Evolutionary conservation across 140 eudicot genomes (phyloP), one percentile per base, ranked within the genome.

Genomic region (Cichorium intybus): DNA sequence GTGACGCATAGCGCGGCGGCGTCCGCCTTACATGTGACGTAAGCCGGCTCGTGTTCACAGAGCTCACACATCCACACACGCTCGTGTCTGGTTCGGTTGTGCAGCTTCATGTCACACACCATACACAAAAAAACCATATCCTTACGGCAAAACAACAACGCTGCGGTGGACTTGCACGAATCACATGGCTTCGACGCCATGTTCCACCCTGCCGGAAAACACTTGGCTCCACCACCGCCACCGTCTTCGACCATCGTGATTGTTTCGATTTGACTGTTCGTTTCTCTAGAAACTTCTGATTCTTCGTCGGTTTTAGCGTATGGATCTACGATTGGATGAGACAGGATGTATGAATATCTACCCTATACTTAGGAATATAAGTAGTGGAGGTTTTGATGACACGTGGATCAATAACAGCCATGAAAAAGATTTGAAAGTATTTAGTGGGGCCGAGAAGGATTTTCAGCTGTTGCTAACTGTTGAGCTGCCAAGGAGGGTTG

Each of bases 31-130:
- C 97, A 89, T 0, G 85, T 85, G 69, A 86, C 82, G 18, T 39
- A 55, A 2, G 97, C 97, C 3, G 97, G 92, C 0, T 89, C 79
- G 17, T 77, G 87, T 74, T 89, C 92, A 58, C 97, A 89, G 3
- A 89, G 89, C 63, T 86, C 97, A 31, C 97, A 89, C 75, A 89
- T 65, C 95, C 95, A 86, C 39, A 86, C 89, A 18, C 92, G 84
- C 75, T 54, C 92, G 74, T 80, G 87, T n/a, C 62, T 54, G 2
- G 7, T 45, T 24, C 61, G 37, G 23, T 27, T 15, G 70, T 89
- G 95, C 27, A 70, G 17, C 34, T 76, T 79, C 15, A 73, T 24
- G 69, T 85, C 95, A 64, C 95, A 85, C 5, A 64, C 62, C 65
- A 72, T 62, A 72, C 95, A 89, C 72, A 85, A 15, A 21, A 70